A percentile compares a stretch with the other conserved stretches of the same genome.
Evolutionary conservation across 2,329 filamentous ascomycete genomes (phyloP).

Genomic region (Bipolaris bicolor): DNA sequence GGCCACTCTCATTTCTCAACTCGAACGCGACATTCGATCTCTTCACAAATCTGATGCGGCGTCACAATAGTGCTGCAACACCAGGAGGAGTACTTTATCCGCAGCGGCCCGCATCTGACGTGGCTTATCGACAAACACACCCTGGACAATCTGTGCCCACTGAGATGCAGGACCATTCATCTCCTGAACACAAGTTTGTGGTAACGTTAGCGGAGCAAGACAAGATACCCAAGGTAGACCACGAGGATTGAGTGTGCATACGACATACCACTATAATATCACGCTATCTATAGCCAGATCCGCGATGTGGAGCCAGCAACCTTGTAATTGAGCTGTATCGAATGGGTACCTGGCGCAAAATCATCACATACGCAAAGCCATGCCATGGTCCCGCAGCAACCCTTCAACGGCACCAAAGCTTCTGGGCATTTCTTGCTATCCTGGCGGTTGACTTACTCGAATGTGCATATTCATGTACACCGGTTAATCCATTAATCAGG

Average conservation of each 20-base stretch:
- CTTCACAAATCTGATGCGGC: conserved; percentile 5
- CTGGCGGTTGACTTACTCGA: not conserved
- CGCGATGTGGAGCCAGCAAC: not conserved
- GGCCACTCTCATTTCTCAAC: conserved; percentile 33
- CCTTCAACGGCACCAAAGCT: conserved; percentile 4
- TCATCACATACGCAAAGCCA: not conserved
- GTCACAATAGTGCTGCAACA: not conserved
- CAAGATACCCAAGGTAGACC: not conserved
- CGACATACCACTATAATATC: not conserved
- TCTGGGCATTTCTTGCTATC: not conserved
- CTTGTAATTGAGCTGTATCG: not conserved
- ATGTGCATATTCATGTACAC: conserved; percentile 7
- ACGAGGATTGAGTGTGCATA: not conserved
- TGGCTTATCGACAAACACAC: conserved; percentile 7
- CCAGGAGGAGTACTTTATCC: conserved; percentile 1
- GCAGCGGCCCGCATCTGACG: conserved; percentile 4
- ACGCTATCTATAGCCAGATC: not conserved
- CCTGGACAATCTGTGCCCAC: not conserved
- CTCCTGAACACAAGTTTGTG: not conserved
- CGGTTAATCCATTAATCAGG: conserved; percentile 2
- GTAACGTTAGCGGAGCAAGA: not conserved
- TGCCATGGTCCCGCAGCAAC: conserved; percentile 1
- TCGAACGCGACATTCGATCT: conserved; percentile 14
- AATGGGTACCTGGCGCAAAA: not conserved
- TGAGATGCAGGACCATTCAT: not conserved